phyloP scores from a whole-genome alignment of 208 protist genomes.

The Acanthamoeba culbertsoni region DNA sequence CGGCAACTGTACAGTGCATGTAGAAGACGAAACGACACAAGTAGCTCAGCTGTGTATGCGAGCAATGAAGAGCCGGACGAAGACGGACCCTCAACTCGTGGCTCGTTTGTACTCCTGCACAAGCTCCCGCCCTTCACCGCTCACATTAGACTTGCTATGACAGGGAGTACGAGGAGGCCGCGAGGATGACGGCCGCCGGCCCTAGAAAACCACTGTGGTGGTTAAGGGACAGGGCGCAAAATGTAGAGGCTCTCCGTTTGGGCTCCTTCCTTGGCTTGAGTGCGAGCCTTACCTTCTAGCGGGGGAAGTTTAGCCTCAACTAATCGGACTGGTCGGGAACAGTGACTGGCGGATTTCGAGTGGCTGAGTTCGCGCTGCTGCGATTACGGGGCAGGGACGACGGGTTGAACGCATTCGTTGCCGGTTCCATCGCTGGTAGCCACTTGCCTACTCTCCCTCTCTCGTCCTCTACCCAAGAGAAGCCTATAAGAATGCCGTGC shows the following conservation, averaged over 20 bases:
- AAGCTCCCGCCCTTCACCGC: too few relatives aligned
- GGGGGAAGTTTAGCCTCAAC: too few relatives aligned
- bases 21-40: too few relatives aligned
- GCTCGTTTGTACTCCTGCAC: too few relatives aligned
- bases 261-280: not conserved
- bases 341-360: not conserved
- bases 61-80: too few relatives aligned
- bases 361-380: not conserved
- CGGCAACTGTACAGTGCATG: too few relatives aligned
- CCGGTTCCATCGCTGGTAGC: not conserved
- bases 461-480: not conserved
- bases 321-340: not conserved
- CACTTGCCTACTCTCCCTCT: not conserved
- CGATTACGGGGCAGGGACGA: not conserved
- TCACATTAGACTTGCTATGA: too few relatives aligned
- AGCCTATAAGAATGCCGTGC: not conserved
- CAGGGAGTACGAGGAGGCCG: not conserved
- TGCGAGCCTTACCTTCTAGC: not conserved
- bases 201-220: not conserved
- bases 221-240: not conserved
- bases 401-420: not conserved
- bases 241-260: not conserved
- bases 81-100: too few relatives aligned
- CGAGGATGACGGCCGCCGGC: not conserved
- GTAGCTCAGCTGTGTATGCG: too few relatives aligned